Percentiles rank a stretch among this genome's conserved stretches.
Conservation (phyloP, 2,329 filamentous ascomycete genomes). For the Aspergillus novoparasiticus region DNA sequence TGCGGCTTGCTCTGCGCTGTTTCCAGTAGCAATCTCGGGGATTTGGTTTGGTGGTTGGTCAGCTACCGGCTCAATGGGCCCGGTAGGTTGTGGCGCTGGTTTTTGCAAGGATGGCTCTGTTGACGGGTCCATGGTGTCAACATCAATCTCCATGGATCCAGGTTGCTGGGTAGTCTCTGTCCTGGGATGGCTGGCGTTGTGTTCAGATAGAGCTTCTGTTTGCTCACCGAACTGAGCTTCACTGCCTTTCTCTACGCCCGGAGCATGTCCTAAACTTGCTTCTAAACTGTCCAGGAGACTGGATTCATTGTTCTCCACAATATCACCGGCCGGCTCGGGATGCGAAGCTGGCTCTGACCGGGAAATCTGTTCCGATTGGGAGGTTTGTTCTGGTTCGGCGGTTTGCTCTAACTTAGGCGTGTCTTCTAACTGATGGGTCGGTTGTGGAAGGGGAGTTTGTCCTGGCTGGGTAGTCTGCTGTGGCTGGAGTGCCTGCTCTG, state of each 20-base stretch:
- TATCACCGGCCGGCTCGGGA: neutral
- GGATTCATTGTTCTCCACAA: slow-evolving; percentile 33
- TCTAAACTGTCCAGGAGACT: slow-evolving; percentile 54
- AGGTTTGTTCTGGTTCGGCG: neutral
- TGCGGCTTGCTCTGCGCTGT: neutral
- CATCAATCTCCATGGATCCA: slow-evolving; percentile 3
- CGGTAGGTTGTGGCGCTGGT: neutral
- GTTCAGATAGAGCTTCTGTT: neutral
- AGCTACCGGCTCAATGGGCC: neutral
- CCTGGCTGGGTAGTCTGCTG: neutral
- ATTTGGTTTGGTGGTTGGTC: neutral
- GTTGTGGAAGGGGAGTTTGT: neutral
- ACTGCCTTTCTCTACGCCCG: slow-evolving; percentile 3
- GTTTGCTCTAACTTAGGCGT: neutral
- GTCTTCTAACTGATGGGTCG: neutral
- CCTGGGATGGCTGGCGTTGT: slow-evolving; percentile 1
- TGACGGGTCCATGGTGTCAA: neutral
- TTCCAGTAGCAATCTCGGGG: neutral
- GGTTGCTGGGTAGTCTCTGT: slow-evolving; percentile 4
- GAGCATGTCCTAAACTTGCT: slow-evolving; percentile 37
- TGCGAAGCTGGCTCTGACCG: neutral
- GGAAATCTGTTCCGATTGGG: neutral
- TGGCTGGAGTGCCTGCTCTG: neutral
- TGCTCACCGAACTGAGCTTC: slow-evolving; percentile 6
- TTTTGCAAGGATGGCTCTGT: neutral